These are phyloP conservation scores for Cladosporium sphaerospermum DNA, from an alignment of 2,329 filamentous ascomycete genomes.

Conservation along the genomic window DNA sequence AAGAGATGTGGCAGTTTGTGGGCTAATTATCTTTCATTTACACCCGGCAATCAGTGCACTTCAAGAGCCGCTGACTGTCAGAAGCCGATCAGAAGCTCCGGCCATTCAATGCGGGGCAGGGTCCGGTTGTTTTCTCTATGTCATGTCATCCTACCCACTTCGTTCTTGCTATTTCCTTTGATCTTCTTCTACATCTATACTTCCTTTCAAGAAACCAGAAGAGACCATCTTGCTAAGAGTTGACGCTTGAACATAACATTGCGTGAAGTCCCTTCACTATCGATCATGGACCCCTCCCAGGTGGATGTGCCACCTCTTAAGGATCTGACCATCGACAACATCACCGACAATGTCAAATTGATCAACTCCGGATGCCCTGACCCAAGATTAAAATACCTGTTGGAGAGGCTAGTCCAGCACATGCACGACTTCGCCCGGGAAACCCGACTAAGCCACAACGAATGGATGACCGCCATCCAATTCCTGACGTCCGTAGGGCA, in stretches of 20 bases:
- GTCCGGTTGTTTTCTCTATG: background rate
- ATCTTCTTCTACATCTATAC: background rate
- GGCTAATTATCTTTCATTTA: no score
- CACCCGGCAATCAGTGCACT: background rate
- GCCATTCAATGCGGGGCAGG: conserved; percentile 6
- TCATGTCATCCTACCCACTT: background rate
- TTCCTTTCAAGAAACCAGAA: background rate
- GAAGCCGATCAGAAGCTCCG: conserved; percentile 3
- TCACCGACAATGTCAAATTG: conserved; percentile 66
- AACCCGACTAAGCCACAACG: conserved; percentile 65
- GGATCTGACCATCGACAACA: conserved; percentile 72
- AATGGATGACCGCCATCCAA: conserved; percentile 69
- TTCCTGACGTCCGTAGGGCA: conserved; percentile 69
- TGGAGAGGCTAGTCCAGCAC: conserved; percentile 68
- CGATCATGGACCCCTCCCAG: conserved; percentile 38
- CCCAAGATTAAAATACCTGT: conserved; percentile 62
- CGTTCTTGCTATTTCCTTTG: no score
- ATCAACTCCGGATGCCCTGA: conserved; percentile 68
- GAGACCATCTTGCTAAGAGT: no score
- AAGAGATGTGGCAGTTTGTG: no score
- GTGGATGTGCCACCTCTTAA: conserved; percentile 51
- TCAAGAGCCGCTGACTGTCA: conserved; percentile 1
- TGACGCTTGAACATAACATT: background rate
- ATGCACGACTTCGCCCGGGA: conserved; percentile 78
- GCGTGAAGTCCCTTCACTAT: background rate